Evolutionary conservation across 495 filamentous ascomycete genomes (phyloP), one percentile per base, ranked within the genome.

Genomic region (Penicillium pancosmium): DNA sequence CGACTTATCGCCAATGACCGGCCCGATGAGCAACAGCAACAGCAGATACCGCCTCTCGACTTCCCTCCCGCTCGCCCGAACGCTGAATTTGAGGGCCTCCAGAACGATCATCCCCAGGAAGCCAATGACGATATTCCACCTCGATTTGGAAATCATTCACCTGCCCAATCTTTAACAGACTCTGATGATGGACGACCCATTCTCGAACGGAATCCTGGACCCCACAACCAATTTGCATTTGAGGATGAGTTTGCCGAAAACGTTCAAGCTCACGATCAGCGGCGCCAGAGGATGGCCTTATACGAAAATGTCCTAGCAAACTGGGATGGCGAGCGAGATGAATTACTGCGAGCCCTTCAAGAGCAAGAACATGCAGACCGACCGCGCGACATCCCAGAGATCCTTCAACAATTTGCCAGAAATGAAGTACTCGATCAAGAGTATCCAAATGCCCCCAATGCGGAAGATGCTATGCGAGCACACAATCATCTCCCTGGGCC

Each of bases 301-400:
- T 44, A 44, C 76, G 69, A 74, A 63, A 62, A 85, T 73, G 38
- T 89, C 67, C 71, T 73, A 76, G 75, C 59, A 31, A 77, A 75
- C 27, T 80, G 83, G 1, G 75, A 82, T 38, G 85, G 87, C 12
- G 79, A 88, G 59, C 82, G 81, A 0, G 75, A 83, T 15, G 79
- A 81, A 60, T 83, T 90, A 18, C 61, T 87, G 7, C 71, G 77
- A 41, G 84, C 90, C 12, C 86, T 90, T 49, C 78, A 80, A 25
- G 80, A 86, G 33, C 46, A 48, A 25, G 46, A 27, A 12, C 19
- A 25, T 23, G 86, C 88, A 62, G 78, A 80, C 25, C 79, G 80
- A 12, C 74, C 81, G 41, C 82, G 82, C 13, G 80, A 83, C 49
- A 73, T 90, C 43, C 74, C 41, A 76, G 35, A 80, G 78, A 78